Conservation (phyloP, 2,329 filamentous ascomycete species). For the Penicillium sp. region DNA sequence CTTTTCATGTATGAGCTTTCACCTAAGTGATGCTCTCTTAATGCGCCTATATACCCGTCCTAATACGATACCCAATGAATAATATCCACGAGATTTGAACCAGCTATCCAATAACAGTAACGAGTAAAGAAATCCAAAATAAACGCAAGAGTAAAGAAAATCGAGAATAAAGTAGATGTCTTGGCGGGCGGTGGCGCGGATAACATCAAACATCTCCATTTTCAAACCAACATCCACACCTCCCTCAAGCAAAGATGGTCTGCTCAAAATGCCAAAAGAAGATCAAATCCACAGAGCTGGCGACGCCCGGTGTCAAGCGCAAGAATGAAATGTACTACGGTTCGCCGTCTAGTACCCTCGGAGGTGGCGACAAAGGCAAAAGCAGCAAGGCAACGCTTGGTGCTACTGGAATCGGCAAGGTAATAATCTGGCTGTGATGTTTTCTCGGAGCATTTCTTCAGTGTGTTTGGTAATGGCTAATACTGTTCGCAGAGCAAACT, state of each 20-base stretch:
- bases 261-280: constrained; percentile 67
- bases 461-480: constrained; percentile 5
- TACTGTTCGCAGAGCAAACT: constrained; percentile 59
- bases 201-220: constrained; percentile 13
- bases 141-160: not conserved
- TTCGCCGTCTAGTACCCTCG: constrained; percentile 49
- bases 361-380: constrained; percentile 36
- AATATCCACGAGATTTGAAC: not conserved
- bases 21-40: not conserved
- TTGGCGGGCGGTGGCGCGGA: constrained; percentile 23
- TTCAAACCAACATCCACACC: not conserved
- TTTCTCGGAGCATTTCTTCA: no score
- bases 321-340: constrained; percentile 69
- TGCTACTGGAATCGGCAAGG: constrained; percentile 62
- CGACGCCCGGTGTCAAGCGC: constrained; percentile 67
- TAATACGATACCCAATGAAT: constrained; percentile 5
- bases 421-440: constrained; percentile 24
- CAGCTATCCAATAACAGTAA: not conserved
- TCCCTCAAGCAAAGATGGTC: constrained; percentile 52
- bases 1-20: not conserved
- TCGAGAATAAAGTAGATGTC: not conserved
- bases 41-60: not conserved
- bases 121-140: not conserved
- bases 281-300: constrained; percentile 61
- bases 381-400: constrained; percentile 51